These are phyloP conservation scores for Coemansia sp. DNA, from an alignment of 192 early-diverging fungal species.

Conservation along the genomic window DNA sequence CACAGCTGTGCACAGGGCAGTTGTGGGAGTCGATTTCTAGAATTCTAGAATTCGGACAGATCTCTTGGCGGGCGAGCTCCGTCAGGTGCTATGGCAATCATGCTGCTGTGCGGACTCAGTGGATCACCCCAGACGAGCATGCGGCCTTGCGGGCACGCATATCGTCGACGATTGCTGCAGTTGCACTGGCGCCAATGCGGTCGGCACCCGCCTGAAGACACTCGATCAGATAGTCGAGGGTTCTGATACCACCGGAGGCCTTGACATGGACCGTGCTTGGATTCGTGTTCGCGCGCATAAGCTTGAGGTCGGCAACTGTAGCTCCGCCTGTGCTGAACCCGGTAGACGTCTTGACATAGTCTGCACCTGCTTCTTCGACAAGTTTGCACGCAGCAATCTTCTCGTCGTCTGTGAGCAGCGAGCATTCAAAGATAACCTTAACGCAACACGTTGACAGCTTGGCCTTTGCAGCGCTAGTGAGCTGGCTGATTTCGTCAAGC, in stretches of 20 bases:
- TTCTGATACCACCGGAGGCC: slow-evolving; percentile 62
- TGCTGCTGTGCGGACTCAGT: too few species aligned
- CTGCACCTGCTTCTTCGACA: slow-evolving; percentile 54
- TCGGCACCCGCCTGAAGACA: slow-evolving; percentile 59
- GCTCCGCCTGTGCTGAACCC: slow-evolving; percentile 60
- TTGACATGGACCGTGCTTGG: slow-evolving; percentile 51
- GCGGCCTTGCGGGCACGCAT: slow-evolving; percentile 38
- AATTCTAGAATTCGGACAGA: neutral
- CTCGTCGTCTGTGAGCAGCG: slow-evolving; percentile 58
- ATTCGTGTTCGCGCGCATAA: slow-evolving; percentile 56
- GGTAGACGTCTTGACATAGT: slow-evolving; percentile 66
- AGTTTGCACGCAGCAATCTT: slow-evolving; percentile 52
- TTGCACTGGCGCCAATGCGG: slow-evolving; percentile 59
- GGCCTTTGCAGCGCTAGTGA: slow-evolving; percentile 46
- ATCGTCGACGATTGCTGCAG: slow-evolving; percentile 57
- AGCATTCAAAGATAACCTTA: slow-evolving; percentile 65
- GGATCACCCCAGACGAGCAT: neutral
- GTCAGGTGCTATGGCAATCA: too few species aligned
- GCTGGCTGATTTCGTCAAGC: slow-evolving; percentile 44
- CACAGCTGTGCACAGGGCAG: slow-evolving; percentile 2
- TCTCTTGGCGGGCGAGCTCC: too few species aligned
- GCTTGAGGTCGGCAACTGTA: slow-evolving; percentile 51
- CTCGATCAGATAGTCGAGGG: slow-evolving; percentile 57
- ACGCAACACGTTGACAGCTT: slow-evolving; percentile 50
- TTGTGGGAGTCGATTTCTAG: neutral